Evolutionary conservation across 2,329 filamentous ascomycete genomes (phyloP).

Genomic region (Pseudogymnoascus sp.): DNA sequence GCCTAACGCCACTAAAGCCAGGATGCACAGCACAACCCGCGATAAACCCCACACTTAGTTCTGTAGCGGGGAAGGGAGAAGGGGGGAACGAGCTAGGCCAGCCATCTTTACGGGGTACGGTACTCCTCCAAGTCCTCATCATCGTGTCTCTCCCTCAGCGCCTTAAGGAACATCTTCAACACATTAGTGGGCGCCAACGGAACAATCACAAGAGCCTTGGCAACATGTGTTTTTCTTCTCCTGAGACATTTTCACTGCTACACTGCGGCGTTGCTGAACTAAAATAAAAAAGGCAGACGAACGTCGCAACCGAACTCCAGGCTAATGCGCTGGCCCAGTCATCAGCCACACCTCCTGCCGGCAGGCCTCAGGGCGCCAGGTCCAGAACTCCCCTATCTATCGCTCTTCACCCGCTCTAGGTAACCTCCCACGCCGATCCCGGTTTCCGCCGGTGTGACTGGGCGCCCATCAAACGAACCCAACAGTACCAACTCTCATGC

Average conservation of each 20-base stretch:
- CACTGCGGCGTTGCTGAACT: background rate
- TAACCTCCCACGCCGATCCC: background rate
- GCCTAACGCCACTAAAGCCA: background rate
- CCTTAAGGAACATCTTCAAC: background rate
- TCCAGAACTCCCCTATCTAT: background rate
- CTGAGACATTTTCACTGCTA: background rate
- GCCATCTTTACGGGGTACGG: background rate
- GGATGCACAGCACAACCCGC: background rate
- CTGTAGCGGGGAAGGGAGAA: background rate
- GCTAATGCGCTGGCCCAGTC: constrained; percentile 1
- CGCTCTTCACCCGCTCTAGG: too few relatives aligned
- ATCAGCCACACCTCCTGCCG: background rate
- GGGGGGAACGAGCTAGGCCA: background rate
- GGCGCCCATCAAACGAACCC: too few relatives aligned
- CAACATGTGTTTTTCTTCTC: background rate
- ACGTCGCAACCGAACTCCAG: background rate
- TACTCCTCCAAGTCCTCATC: background rate
- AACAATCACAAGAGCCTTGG: background rate
- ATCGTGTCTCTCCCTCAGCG: background rate
- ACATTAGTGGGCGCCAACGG: background rate
- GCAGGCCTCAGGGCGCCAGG: background rate
- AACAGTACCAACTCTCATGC: too few relatives aligned
- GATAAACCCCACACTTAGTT: background rate
- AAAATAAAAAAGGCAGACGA: background rate
- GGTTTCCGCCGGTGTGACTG: background rate